Evolutionary conservation across 2,329 filamentous ascomycete genomes (phyloP).

Genomic region (Aspergillus quadricinctus): DNA sequence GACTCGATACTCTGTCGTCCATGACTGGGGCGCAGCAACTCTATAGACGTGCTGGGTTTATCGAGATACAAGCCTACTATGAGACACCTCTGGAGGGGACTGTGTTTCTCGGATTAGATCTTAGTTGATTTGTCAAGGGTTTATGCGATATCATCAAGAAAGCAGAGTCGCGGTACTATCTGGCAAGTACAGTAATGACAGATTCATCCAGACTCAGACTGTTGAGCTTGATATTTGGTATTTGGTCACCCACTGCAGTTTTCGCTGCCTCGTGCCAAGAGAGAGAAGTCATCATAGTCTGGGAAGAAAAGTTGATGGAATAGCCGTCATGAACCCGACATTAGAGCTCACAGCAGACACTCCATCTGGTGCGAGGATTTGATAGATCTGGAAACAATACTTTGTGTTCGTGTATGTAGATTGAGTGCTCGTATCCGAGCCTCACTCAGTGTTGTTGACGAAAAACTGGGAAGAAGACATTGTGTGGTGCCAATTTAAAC

Average conservation of each 20-base stretch:
- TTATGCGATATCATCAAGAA: neutral
- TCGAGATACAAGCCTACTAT: constrained; percentile 51
- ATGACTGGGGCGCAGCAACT: constrained; percentile 50
- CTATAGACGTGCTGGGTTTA: constrained; percentile 51
- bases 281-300: constrained; percentile 25
- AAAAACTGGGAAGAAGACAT: neutral
- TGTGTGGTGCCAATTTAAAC: neutral
- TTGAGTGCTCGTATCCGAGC: neutral
- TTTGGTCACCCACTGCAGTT: constrained; percentile 19
- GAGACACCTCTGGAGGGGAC: constrained; percentile 52
- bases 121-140: neutral
- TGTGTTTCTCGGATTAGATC: constrained; percentile 45
- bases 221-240: constrained; percentile 29
- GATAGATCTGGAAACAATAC: neutral
- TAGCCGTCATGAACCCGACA: neutral
- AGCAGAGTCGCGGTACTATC: neutral
- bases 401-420: neutral
- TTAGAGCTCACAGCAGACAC: neutral
- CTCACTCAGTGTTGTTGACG: neutral
- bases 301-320: neutral
- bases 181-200: neutral
- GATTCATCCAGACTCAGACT: constrained; percentile 24
- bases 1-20: constrained; percentile 52
- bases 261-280: constrained; percentile 21
- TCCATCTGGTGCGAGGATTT: neutral